These are phyloP conservation scores for Penicillium vulpinum DNA, from an alignment of 2,329 filamentous ascomycete genomes.

Conservation along the genomic window DNA sequence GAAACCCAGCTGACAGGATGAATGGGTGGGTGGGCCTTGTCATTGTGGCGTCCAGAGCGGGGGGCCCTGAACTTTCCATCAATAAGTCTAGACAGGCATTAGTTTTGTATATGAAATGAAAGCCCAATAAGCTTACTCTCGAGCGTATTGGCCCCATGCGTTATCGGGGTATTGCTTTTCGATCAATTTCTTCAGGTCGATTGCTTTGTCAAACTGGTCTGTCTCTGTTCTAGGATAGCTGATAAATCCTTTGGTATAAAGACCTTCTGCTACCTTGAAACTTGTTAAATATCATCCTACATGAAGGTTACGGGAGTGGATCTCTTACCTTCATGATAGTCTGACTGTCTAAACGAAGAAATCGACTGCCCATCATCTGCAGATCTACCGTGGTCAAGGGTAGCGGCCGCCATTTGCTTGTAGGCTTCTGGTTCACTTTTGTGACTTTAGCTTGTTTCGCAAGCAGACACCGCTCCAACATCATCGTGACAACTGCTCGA, in stretches of 20 bases:
- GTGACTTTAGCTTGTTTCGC: conserved; percentile 76
- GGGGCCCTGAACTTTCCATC: conserved; percentile 78
- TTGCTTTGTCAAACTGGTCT: conserved; percentile 87
- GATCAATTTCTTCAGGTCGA: conserved; percentile 76
- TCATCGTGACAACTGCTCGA: conserved; percentile 72
- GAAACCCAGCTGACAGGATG: conserved; percentile 87
- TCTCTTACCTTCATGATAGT: conserved; percentile 72
- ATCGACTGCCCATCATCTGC: conserved; percentile 89
- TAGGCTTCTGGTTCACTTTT: conserved; percentile 86
- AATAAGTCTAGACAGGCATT: conserved; percentile 53
- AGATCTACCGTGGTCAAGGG: conserved; percentile 94
- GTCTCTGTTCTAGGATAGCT: conserved; percentile 98
- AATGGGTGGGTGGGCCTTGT: conserved; percentile 96
- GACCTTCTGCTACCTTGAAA: conserved; percentile 65
- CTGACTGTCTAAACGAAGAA: conserved; percentile 87
- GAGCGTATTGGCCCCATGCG: conserved; percentile 79
- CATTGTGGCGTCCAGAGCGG: conserved; percentile 81
- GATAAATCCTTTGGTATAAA: conserved; percentile 95
- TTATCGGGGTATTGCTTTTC: conserved; percentile 78
- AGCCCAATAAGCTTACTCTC: conserved; percentile 48
- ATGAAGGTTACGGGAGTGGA: neutral
- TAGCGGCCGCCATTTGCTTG: conserved; percentile 89
- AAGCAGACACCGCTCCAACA: conserved; percentile 81
- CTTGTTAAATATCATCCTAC: conserved; percentile 1
- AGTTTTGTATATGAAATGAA: neutral